Base-by-base conservation (phyloP, 2,329 filamentous ascomycete species). In the Penicillium sp. region DNA sequence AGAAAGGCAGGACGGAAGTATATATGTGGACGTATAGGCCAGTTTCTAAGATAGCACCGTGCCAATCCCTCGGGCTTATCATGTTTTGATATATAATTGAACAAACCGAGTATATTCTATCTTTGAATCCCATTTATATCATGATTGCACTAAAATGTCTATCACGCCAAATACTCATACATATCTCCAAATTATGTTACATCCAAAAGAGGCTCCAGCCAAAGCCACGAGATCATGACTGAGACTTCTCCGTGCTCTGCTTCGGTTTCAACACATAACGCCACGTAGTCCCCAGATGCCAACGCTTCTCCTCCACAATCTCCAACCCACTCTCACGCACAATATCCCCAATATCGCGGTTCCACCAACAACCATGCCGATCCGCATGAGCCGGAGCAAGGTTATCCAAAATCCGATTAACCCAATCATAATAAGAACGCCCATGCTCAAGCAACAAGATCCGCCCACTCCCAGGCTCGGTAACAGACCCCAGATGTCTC, bases 301-400 rank as follows among this genome's bases (percentile, higher is more conserved):
- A 78, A 41, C 79, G 66, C 60, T 75, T 74, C 60, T 75, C 72
- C 64, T 78, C 76, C 43, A 80, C 76, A 50, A 81, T 67, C 63
- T 78, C 75, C 61, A 81, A 63, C 29, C 78, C 79, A 63, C 78
- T 80, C 55, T 78, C 69, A 52, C 68, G 63, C n/a, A 81, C 72
- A 60, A 81, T 76, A 53, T 72, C 68, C 34, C 76, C 78, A 46
- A 82, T 79, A 71, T 82, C 79, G 39, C 78, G 73, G 66, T 82
- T 82, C 74, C 76, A 81, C 79, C 79, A 82, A 65, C 79, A 82
- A 16, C 79, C 79, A 69, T 80, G 78, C n/a, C 74, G 70, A 60
- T 79, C 70, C 34, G 79, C 79, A 68, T 81, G 79, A 39, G 73
- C 70, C 5, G 77, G 70, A 2, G 79, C 79, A 54, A 77, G 65